Evolutionary conservation across 805 yeast genomes (phyloP), one percentile per base, ranked within the genome.

Genomic region (Pichia cabralensis): DNA sequence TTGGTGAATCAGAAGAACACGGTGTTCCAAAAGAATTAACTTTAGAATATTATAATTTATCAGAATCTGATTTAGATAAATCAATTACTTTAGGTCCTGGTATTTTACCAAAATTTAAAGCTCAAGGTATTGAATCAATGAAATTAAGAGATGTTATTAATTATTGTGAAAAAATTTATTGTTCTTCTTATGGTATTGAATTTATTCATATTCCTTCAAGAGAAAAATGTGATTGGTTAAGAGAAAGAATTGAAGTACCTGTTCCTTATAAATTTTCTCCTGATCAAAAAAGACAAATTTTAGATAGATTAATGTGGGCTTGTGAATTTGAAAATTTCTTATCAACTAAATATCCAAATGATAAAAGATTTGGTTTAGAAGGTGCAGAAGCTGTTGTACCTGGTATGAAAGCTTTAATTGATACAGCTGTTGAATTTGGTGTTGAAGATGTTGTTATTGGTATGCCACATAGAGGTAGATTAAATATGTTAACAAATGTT

Each of bases 391-490:
- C 95, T 31, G 81, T 83, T 52, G 83, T 92, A 33, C 97, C 97
- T 30, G 98, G 97, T 67, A 79, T 92, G 71, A 92, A 92, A 69
- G 81, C 96, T 32, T 61, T 92, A 57, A 86, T 92, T 56, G 99
- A 92, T 63, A 78, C 86, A 47, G 73, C 95, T 29, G 97, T 88
- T 33, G 94, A 82, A 47, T 65, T 68, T 42, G 99, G 99, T 50
- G 80, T 89, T 34, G 96, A 88, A 64, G 97, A 89, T 59, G 78
- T 92, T 42, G 94, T 89, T 52, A 80, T 92, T 51, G 99, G 99
- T 68, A 92, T 92, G 97, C 96, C 99, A 35, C 99, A 92, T 65
- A 83, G 99, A 74, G 99, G 99, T 65, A 80, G 99, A 69, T 71
- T 92, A 53, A 92, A 92, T 63, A 88, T 92, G 80, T 74, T 92